phyloP scores from a whole-genome alignment of 805 yeast genomes.

The Teunomyces atbi region DNA sequence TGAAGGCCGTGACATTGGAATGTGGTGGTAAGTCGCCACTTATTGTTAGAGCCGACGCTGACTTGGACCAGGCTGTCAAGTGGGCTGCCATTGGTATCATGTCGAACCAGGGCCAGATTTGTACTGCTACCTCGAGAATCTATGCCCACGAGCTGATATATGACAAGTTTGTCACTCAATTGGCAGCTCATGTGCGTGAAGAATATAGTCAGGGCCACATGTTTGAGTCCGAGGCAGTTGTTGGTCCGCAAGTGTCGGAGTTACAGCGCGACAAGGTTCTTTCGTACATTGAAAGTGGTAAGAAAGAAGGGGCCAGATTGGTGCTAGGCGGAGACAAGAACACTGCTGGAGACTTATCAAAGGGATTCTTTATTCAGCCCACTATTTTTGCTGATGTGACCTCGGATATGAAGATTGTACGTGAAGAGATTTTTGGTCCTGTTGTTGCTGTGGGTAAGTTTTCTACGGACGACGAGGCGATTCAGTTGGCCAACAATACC shows the following conservation, averaged over 20 bases:
- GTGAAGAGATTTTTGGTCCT: conserved; percentile 88
- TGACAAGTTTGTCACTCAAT: conserved; percentile 48
- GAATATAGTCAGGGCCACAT: conserved; percentile 59
- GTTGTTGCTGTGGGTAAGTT: conserved; percentile 72
- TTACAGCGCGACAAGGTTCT: conserved; percentile 52
- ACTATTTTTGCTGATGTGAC: conserved; percentile 72
- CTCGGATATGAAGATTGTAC: conserved; percentile 61
- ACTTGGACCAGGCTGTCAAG: conserved; percentile 61
- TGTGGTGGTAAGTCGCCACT: conserved; percentile 75
- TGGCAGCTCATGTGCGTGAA: conserved; percentile 44
- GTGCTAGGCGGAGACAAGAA: conserved; percentile 42
- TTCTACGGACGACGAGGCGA: conserved; percentile 63
- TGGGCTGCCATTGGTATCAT: conserved; percentile 68
- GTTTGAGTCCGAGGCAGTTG: conserved; percentile 44
- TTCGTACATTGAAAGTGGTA: conserved; percentile 41
- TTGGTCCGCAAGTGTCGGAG: conserved; percentile 65
- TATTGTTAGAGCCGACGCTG: conserved; percentile 61
- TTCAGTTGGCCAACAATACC: conserved; percentile 67
- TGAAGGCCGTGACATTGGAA: conserved; percentile 66
- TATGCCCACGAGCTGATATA: conserved; percentile 56
- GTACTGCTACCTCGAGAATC: conserved; percentile 65
- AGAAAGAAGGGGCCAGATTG: conserved; percentile 43
- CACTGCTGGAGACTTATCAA: conserved; percentile 34
- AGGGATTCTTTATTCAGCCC: conserved; percentile 72
- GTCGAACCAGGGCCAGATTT: conserved; percentile 65